Evolutionary conservation across 2,329 filamentous ascomycete species (phyloP), one percentile per base, ranked within the genome.

Genomic region (Colletotrichum cuscutae): DNA sequence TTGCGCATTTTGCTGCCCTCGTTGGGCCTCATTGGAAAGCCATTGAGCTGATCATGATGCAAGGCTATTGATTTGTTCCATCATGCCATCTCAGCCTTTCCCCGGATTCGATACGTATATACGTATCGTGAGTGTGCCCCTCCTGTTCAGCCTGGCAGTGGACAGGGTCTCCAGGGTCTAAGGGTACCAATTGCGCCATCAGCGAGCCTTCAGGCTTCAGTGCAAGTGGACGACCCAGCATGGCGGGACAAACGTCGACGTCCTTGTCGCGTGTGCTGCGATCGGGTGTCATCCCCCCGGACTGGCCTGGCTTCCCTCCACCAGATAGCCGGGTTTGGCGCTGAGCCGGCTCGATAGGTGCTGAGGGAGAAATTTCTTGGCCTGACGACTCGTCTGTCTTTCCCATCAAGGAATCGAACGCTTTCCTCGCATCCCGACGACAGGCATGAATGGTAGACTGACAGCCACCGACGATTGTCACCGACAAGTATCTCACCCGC

Each of bases 51-150:
- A 56, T 28, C 19, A 60, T 56, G 22, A 73, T 62, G 71, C 60
- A 71, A 71, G 71, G 66, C 71, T 65, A 57, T 65, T 24, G 28
- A 11, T 42, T 26, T n/a, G 22, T 15, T 26, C 26, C 66, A 5
- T 70, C 60, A 32, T 35, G 13, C 66, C 66, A 60, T 71, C 22
- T 62, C 66, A 73, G 71, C 66, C 71, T 71, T 71, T 71, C 71
- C 71, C 71, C 71, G 37, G 71, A 73, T 71, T 73, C 56, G 56
- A 73, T 73, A 73, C 71, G 71, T 72, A 72, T 67, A 32, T 72
- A 72, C 66, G 70, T 70, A 70, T 72, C 66, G 35, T 35, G 66
- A 65, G 56, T 42, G 53, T 53, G 70, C 70, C 70, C 70, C 70
- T 72, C 70, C 60, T 59, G 66, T 65, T 65, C 66, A 72, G 70